phyloP scores from a whole-genome alignment of 305 asterid genomes.

The Fraxinus ornus region DNA sequence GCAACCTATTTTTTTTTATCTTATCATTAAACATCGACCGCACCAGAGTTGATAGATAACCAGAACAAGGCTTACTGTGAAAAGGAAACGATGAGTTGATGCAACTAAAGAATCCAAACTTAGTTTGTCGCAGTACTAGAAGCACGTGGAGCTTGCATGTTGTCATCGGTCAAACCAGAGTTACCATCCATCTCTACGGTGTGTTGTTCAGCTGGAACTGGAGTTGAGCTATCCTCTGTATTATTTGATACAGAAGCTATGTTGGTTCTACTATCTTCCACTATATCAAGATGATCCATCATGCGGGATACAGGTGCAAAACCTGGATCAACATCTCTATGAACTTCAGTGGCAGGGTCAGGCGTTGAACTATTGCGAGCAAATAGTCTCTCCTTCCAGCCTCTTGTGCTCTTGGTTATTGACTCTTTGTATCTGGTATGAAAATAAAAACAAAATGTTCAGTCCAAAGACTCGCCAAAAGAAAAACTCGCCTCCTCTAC shows the following conservation, averaged over 20 bases:
- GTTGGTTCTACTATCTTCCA: conserved; percentile 20
- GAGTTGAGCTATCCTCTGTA: conserved; percentile 31
- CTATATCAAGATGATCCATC: conserved; percentile 38
- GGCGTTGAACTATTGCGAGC: conserved; percentile 49
- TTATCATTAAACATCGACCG: background rate
- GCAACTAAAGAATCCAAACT: conserved; percentile 18
- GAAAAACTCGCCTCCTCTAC: background rate
- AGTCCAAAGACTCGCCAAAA: conserved; percentile 5
- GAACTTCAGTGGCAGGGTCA: conserved; percentile 37
- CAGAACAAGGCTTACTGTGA: conserved; percentile 33
- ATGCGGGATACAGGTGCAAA: conserved; percentile 34
- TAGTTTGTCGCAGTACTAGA: conserved; percentile 49
- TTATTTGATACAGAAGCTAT: conserved; percentile 17
- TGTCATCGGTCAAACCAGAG: conserved; percentile 35
- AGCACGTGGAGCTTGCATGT: conserved; percentile 43
- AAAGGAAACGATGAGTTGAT: conserved; percentile 26
- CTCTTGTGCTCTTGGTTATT: conserved; percentile 79
- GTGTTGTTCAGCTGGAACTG: conserved; percentile 26
- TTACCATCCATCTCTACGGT: conserved; percentile 28
- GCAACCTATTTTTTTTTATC: conserved; percentile 37
- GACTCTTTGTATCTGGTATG: conserved; percentile 74
- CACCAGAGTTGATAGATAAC: background rate
- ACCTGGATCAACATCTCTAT: conserved; percentile 37
- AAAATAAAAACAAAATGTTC: conserved; percentile 8
- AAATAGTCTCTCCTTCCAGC: conserved; percentile 90